Conservation (phyloP, 768 basidiomycete genomes). For the Boletellus sp. region DNA sequence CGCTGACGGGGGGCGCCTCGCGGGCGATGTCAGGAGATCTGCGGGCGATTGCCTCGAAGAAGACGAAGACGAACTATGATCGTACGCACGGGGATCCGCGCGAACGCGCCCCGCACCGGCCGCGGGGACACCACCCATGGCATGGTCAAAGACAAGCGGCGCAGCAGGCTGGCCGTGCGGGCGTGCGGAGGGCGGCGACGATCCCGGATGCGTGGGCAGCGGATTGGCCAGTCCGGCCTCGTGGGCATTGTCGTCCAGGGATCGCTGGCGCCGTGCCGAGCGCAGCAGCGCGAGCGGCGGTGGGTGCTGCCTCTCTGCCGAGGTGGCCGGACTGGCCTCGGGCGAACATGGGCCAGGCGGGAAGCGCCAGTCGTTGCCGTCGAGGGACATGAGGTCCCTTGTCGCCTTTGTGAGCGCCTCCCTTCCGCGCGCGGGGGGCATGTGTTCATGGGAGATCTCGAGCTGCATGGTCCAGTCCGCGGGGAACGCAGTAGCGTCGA, state of each 20-base stretch:
- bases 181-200: background rate
- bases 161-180: constrained; percentile 9
- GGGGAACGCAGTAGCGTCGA: constrained; percentile 44
- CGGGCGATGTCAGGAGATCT: constrained; percentile 15
- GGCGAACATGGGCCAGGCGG: constrained; percentile 18
- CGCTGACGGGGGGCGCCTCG: constrained; percentile 13
- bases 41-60: constrained; percentile 27
- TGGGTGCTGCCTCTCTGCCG: constrained; percentile 16
- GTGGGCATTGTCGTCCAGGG: constrained; percentile 5
- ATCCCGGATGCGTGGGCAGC: constrained; percentile 1
- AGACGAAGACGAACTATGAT: constrained; percentile 24
- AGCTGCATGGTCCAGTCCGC: constrained; percentile 47
- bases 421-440: constrained; percentile 50
- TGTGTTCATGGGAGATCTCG: constrained; percentile 39
- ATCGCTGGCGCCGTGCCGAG: constrained; percentile 18
- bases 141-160: constrained; percentile 19
- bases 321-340: constrained; percentile 4
- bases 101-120: constrained; percentile 10
- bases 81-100: constrained; percentile 8
- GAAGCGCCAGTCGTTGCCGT: constrained; percentile 39
- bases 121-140: background rate
- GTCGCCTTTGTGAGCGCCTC: constrained; percentile 75
- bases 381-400: constrained; percentile 78
- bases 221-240: constrained; percentile 3
- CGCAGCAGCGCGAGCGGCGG: constrained; percentile 12